Evolutionary conservation across 306 rosid species (phyloP).

Genomic region (Delonix regia): DNA sequence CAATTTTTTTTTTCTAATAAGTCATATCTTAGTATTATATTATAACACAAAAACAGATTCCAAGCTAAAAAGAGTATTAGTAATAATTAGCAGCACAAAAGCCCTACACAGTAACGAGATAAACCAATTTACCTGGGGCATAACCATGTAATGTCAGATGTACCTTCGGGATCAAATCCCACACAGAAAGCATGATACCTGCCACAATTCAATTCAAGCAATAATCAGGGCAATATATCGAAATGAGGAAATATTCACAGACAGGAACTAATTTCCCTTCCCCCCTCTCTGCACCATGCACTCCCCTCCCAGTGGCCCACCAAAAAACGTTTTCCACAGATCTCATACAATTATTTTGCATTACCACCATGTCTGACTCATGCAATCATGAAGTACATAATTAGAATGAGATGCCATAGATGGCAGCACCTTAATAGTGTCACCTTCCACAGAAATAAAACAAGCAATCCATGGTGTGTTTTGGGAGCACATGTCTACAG

Average conservation of each 20-base stretch:
- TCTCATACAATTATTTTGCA: conserved; percentile 1
- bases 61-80: background rate
- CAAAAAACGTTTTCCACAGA: background rate
- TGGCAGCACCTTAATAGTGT: conserved; percentile 12
- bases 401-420: conserved; percentile 29
- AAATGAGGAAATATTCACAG: conserved; percentile 23
- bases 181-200: conserved; percentile 99
- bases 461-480: conserved; percentile 22
- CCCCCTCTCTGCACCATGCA: background rate
- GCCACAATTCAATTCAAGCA: conserved; percentile 40
- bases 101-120: conserved; percentile 24
- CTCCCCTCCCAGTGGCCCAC: background rate
- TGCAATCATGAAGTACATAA: conserved; percentile 21
- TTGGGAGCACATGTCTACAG: conserved; percentile 4
- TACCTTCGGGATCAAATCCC: conserved; percentile 86
- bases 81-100: conserved; percentile 27
- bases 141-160: conserved; percentile 87
- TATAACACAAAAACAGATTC: conserved; percentile 10
- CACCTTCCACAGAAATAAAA: conserved; percentile 2
- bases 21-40: conserved; percentile 5
- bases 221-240: conserved; percentile 29
- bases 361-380: conserved; percentile 2
- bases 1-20: conserved; percentile 19
- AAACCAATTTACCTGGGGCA: conserved; percentile 82
- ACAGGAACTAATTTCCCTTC: conserved; percentile 23